Evolutionary conservation across 345 rosid genomes (phyloP).

Genomic region (Raphanus raphanistrum): DNA sequence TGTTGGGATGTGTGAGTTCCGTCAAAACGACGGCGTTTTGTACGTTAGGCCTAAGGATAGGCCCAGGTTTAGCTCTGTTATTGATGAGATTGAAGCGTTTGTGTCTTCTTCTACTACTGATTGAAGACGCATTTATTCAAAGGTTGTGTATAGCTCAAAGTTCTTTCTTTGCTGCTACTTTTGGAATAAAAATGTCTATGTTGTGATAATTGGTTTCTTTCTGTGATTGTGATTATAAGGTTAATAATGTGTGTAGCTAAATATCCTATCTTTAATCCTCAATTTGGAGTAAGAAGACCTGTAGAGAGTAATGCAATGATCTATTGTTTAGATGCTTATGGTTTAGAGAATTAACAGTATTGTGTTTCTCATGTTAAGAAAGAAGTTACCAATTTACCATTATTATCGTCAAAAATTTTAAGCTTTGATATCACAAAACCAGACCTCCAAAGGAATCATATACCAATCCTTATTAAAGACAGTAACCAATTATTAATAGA

Average conservation of each 20-base stretch:
- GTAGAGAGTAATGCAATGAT: background rate
- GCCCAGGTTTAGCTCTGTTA: constrained; percentile 31
- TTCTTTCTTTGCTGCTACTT: background rate
- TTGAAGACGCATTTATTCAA: background rate
- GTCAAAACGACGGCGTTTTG: constrained; percentile 28
- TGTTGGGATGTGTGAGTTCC: constrained; percentile 52
- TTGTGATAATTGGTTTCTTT: background rate
- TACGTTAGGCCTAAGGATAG: constrained; percentile 49
- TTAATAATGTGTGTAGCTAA: background rate
- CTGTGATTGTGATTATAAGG: background rate
- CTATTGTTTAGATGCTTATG: background rate
- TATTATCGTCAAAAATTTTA: background rate
- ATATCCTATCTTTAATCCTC: background rate
- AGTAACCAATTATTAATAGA: background rate
- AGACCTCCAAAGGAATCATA: background rate
- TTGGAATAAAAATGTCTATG: background rate
- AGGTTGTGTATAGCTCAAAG: constrained; percentile 5
- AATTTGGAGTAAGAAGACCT: background rate
- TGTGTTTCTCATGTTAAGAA: background rate
- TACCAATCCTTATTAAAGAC: background rate
- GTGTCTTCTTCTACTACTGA: constrained; percentile 36
- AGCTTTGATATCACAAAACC: background rate
- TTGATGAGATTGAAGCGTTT: constrained; percentile 46
- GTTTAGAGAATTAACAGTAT: background rate
- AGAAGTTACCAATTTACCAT: background rate